Percentiles rank a stretch among this genome's conserved stretches.
phyloP scores from a whole-genome alignment of 371 early-diverging fungal species.

The Nematocida major region DNA sequence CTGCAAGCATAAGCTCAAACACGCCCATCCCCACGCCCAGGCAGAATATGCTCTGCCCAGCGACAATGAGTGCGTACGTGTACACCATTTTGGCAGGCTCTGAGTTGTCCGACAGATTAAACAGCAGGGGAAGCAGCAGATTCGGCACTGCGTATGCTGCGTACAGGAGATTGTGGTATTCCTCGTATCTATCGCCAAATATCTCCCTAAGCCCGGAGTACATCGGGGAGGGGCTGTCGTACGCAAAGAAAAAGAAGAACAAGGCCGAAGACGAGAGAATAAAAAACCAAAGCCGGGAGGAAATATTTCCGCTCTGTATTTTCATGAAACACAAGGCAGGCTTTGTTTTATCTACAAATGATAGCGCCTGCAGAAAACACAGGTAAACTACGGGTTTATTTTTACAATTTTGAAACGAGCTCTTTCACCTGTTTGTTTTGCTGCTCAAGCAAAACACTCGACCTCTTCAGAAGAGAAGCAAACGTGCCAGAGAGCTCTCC shows the following conservation, averaged over 20 bases:
- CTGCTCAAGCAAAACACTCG: not conserved
- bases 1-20: slow-evolving; percentile 67
- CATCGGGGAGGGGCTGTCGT: slow-evolving; percentile 70
- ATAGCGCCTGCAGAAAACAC: slow-evolving; percentile 50
- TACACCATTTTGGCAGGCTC: slow-evolving; percentile 63
- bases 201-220: slow-evolving; percentile 66
- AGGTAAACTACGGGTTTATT: not conserved
- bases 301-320: not conserved
- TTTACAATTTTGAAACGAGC: not conserved
- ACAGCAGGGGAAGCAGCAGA: slow-evolving; percentile 69
- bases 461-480: not conserved
- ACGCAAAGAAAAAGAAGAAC: slow-evolving; percentile 68
- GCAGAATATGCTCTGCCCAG: slow-evolving; percentile 68
- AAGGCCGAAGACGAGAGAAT: slow-evolving; percentile 47
- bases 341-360: not conserved
- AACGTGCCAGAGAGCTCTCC: not conserved
- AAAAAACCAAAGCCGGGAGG: slow-evolving; percentile 8
- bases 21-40: slow-evolving; percentile 65
- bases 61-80: slow-evolving; percentile 66
- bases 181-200: slow-evolving; percentile 60
- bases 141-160: slow-evolving; percentile 71
- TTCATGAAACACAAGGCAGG: slow-evolving; percentile 30
- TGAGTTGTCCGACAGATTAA: slow-evolving; percentile 66
- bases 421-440: slow-evolving; percentile 7
- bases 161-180: slow-evolving; percentile 68